A percentile compares a stretch with the other conserved stretches of the same genome.
Conservation (phyloP, 2,329 filamentous ascomycete genomes). For the Venturia oleaginea region DNA sequence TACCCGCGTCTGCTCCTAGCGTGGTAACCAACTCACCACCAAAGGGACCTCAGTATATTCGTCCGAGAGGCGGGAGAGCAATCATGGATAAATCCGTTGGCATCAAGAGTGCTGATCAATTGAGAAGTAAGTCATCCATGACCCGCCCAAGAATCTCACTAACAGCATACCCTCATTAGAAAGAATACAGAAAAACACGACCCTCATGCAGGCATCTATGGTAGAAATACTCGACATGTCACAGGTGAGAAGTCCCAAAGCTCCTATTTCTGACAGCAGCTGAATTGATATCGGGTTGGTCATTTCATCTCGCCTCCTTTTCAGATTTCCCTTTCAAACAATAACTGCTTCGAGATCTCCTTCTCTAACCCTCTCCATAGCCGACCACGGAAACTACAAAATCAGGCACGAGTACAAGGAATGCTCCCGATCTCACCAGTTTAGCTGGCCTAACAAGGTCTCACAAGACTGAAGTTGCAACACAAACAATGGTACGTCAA, state of each 20-base stretch:
- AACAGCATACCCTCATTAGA: neutral
- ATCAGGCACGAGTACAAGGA: neutral
- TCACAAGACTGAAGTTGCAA: neutral
- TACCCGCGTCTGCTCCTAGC: neutral
- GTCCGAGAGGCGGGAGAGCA: neutral
- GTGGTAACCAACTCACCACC: neutral
- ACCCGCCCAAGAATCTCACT: neutral
- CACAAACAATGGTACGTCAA: neutral
- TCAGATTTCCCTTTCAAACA: neutral
- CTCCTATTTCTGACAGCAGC: neutral
- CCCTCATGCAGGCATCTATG: neutral
- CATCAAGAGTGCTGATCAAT: neutral
- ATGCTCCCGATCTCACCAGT: neutral
- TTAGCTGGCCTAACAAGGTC: neutral
- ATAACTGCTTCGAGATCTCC: neutral
- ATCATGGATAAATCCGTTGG: neutral
- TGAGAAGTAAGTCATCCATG: neutral
- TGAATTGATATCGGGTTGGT: neutral
- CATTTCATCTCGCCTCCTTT: neutral
- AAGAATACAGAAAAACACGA: neutral
- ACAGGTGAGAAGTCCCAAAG: neutral
- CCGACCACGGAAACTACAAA: neutral
- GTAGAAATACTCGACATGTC: conserved; percentile 3
- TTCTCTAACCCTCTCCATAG: neutral
- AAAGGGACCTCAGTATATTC: neutral